Base-by-base conservation (phyloP, 2,329 filamentous ascomycete genomes). In the Annulohypoxylon truncatum region DNA sequence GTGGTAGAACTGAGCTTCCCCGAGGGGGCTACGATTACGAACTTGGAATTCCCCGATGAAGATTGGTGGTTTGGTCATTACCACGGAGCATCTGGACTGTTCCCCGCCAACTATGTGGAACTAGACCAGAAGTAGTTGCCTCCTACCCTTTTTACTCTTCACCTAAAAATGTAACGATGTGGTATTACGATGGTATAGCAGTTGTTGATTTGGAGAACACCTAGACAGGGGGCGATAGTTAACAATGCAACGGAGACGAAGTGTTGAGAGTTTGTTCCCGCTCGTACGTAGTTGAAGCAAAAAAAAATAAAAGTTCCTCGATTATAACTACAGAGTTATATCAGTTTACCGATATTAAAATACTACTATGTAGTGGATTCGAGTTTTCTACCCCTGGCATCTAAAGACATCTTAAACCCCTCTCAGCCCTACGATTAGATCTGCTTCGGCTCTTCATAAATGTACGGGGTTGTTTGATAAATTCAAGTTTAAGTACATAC, bases 51-150 rank as follows among this genome's bases (percentile, higher is more conserved):
- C 80, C 96, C 96, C 1, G 96, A 98, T 74, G 95, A 98, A 71
- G 96, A 99, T 77, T 99, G 96, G 96, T 99, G 96, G 96, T 92
- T 95, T 74, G 96, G 96, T 63, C 89, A 92, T 74, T 96, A 91
- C 79, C 85, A 89, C 24, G 94, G 94, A 53, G 87, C 90, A 62
- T 87, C 87, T 28, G 96, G 96, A 67, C 85, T 99, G 47, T 99
- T 99, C 87, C 89, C 89, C 10, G 86, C 89, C 76, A 91, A 91
- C 77, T 91, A 91, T 72, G 89, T 91, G 68, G 81, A 89, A 77
- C 79, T 90, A 57, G 80, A 88, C 72, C 66, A 73, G 63, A 76
- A 44, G 63, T 77, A 42, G 66, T 64, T 22, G 51, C 46, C 8
- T 51, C 18, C 18, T 46, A 48, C 24, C 13, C 13, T 5, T 48